phyloP scores from a whole-genome alignment of 164 flowering plant species.

The Piper betle region DNA sequence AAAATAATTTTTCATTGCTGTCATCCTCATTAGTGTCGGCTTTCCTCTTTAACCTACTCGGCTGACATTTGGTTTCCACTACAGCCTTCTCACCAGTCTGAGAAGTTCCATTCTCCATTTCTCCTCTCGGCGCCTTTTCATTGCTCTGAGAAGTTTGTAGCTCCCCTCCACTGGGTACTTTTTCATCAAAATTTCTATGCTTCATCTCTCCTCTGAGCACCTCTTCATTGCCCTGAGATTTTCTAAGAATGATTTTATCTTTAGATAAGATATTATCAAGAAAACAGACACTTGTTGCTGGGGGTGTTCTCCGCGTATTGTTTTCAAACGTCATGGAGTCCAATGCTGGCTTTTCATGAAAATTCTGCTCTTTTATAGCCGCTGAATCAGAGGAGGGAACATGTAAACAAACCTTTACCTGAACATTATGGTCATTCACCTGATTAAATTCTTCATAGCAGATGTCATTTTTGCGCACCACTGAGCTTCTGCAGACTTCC shows the following conservation, averaged over 20 bases:
- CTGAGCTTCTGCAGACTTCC: not conserved
- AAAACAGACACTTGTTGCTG: not conserved
- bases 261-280: not conserved
- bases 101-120: constrained; percentile 6
- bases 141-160: constrained; percentile 1
- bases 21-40: constrained; percentile 66
- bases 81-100: constrained; percentile 30
- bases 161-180: too few relatives aligned
- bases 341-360: not conserved
- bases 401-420: not conserved
- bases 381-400: not conserved
- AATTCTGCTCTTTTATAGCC: not conserved
- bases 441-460: not conserved
- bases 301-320: not conserved
- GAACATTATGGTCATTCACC: not conserved
- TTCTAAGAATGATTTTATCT: too few relatives aligned
- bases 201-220: too few relatives aligned
- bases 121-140: constrained; percentile 2
- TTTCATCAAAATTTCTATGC: too few relatives aligned
- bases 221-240: too few relatives aligned
- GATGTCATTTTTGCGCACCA: not conserved
- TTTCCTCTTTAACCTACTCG: constrained; percentile 10
- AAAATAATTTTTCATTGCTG: constrained; percentile 33
- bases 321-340: not conserved
- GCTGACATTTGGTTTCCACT: constrained; percentile 23